These are phyloP conservation scores for Arabidopsis arenosa DNA, from an alignment of 345 rosid genomes.

Conservation along the genomic window DNA sequence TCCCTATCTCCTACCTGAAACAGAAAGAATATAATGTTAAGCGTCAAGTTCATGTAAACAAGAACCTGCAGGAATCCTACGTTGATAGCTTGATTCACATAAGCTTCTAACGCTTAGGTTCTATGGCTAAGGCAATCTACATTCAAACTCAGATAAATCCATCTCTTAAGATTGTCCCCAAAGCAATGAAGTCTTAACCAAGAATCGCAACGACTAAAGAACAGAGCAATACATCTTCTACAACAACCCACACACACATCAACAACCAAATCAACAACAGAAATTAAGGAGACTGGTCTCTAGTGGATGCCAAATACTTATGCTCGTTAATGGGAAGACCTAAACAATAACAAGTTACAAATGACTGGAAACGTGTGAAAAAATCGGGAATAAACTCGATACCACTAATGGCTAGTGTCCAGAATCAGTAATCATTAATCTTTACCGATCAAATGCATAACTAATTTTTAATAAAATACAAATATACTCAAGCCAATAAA, in stretches of 20 bases:
- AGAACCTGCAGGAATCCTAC: background rate
- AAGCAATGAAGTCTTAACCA: background rate
- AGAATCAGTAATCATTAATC: background rate
- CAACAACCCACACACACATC: too few relatives aligned
- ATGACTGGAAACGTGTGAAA: background rate
- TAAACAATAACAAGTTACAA: background rate
- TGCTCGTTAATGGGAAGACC: background rate
- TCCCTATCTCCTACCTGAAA: too few relatives aligned
- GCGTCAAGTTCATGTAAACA: background rate
- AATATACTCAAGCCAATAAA: background rate
- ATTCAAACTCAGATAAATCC: background rate
- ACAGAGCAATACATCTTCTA: too few relatives aligned
- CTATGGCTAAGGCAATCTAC: background rate
- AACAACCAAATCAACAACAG: background rate
- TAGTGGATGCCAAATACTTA: background rate
- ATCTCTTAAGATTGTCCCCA: too few relatives aligned
- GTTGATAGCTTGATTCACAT: background rate
- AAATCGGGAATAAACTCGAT: background rate
- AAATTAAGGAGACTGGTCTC: background rate
- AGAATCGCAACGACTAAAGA: background rate
- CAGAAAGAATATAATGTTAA: too few relatives aligned
- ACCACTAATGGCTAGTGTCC: background rate
- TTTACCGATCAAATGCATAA: background rate
- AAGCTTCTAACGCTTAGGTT: background rate
- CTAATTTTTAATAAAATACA: too few relatives aligned